Conservation (phyloP, 2,329 filamentous ascomycete genomes). For the Dothiorella sarmentorum region DNA sequence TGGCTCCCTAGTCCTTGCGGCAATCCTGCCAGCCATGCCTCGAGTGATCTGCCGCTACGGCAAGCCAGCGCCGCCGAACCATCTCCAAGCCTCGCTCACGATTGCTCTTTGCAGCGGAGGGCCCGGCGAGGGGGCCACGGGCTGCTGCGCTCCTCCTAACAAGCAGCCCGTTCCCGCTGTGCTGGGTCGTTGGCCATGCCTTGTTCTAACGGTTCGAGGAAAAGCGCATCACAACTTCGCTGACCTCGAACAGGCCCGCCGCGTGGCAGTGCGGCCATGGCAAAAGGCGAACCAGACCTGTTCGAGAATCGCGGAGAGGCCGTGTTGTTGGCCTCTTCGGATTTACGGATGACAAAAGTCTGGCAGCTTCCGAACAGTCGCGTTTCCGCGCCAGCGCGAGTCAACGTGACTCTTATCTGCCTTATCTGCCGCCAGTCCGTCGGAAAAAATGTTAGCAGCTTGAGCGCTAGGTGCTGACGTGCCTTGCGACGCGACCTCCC, state of each 20-base stretch:
- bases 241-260: neutral
- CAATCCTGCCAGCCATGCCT: conserved; percentile 9
- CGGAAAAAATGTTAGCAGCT: neutral
- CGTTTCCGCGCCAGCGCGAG: neutral
- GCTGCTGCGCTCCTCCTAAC: neutral
- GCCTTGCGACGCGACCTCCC: neutral
- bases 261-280: conserved; percentile 1
- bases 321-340: conserved; percentile 6
- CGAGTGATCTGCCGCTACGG: conserved; percentile 15
- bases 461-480: too few relatives aligned
- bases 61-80: conserved; percentile 15
- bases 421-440: neutral
- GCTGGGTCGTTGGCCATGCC: conserved; percentile 2
- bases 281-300: neutral
- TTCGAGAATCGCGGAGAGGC: neutral
- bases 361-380: neutral
- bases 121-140: neutral
- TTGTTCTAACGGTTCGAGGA: conserved; percentile 14
- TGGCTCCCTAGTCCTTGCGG: conserved; percentile 10
- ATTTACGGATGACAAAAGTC: too few relatives aligned
- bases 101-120: conserved; percentile 9
- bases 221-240: conserved; percentile 1
- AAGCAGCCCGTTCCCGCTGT: neutral
- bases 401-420: neutral
- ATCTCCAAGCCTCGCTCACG: conserved; percentile 9